Percentiles rank a stretch among this genome's conserved stretches.
These are phyloP conservation scores for Pseudocercospora macadamiae DNA, from an alignment of 2,329 filamentous ascomycete species.

Conservation along the genomic window DNA sequence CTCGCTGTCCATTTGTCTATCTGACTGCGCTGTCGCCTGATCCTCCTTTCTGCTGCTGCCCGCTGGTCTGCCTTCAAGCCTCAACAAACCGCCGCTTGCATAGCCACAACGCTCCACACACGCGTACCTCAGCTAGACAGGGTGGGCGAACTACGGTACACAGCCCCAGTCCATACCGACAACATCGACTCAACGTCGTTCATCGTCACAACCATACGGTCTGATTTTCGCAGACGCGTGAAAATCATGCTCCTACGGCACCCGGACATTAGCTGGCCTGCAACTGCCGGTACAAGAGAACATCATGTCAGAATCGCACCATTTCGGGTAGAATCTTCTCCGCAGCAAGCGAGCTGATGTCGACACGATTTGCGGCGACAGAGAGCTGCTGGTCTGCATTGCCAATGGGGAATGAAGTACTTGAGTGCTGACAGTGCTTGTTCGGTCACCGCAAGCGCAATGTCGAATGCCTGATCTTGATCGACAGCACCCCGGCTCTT, in stretches of 20 bases:
- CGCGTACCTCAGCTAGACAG: too few species aligned
- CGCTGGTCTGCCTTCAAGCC: background rate
- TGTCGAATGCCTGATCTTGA: too few species aligned
- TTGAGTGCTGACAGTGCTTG: background rate
- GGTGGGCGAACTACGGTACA: background rate
- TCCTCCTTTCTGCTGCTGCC: too few species aligned
- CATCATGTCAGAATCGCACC: slow-evolving; percentile 4
- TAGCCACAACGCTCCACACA: background rate
- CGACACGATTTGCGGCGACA: background rate
- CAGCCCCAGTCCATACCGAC: background rate
- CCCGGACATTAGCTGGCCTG: too few species aligned
- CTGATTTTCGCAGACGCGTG: too few species aligned
- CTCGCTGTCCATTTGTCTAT: too few species aligned
- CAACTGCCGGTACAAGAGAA: background rate
- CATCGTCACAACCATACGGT: background rate
- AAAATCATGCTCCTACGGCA: too few species aligned
- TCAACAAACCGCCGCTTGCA: too few species aligned
- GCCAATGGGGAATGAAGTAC: too few species aligned
- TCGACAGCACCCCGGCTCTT: too few species aligned
- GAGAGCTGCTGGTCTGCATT: too few species aligned
- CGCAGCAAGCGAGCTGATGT: background rate
- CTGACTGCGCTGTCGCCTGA: background rate
- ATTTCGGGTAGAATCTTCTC: slow-evolving; percentile 2
- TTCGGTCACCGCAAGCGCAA: too few species aligned
- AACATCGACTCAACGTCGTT: background rate